phyloP scores from a whole-genome alignment of 116 monocot species.

The Posidonia oceanica region DNA sequence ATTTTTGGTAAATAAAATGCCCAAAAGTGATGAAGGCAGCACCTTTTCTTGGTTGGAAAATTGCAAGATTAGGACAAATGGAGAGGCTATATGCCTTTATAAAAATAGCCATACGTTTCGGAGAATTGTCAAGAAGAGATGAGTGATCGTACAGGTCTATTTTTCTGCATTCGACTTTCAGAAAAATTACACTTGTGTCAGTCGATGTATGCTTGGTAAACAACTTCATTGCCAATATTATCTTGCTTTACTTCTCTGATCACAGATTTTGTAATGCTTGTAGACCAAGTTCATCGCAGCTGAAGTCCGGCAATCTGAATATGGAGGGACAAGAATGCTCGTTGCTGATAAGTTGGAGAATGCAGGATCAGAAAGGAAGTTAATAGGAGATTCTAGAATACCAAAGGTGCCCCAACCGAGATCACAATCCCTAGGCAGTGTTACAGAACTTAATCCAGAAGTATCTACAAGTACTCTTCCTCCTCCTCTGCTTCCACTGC shows the following conservation, averaged over 20 bases:
- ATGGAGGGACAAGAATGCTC: conserved; percentile 9
- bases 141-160: too few relatives aligned
- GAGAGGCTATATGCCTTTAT: too few relatives aligned
- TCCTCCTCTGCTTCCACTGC: neutral
- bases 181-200: too few relatives aligned
- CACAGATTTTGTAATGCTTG: neutral
- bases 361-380: conserved; percentile 2
- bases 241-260: neutral
- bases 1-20: too few relatives aligned
- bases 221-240: too few relatives aligned
- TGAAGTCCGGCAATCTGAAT: conserved; percentile 7
- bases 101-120: too few relatives aligned
- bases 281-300: conserved; percentile 5
- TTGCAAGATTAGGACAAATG: too few relatives aligned
- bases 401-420: conserved; percentile 3
- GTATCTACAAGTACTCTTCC: conserved; percentile 2
- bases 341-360: conserved; percentile 19
- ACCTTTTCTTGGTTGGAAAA: too few relatives aligned
- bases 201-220: too few relatives aligned
- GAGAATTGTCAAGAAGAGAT: too few relatives aligned
- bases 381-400: neutral
- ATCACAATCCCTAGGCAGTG: neutral
- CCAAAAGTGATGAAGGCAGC: too few relatives aligned
- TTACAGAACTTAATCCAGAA: conserved; percentile 14
- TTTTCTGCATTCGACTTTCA: too few relatives aligned